Conservation (phyloP, 2,329 filamentous ascomycete species). For the Microcera coccophila region DNA sequence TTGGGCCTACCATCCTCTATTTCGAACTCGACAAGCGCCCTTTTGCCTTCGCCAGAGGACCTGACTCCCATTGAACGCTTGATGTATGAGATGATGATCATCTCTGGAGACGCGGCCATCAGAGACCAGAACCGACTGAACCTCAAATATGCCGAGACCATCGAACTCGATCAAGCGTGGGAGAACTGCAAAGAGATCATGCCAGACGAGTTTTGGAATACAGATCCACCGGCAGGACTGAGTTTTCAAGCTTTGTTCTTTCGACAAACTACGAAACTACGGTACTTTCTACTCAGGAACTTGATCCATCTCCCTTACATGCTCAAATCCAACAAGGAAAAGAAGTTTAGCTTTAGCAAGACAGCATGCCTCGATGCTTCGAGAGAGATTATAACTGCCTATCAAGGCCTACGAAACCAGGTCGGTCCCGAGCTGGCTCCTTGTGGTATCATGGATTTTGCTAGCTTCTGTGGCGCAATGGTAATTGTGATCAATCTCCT, state of each 20-base stretch:
- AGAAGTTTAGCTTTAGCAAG: slow-evolving; percentile 37
- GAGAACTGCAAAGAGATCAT: slow-evolving; percentile 30
- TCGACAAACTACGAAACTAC: slow-evolving; percentile 36
- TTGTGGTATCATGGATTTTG: slow-evolving; percentile 47
- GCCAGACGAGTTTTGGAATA: slow-evolving; percentile 10
- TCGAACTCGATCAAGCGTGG: slow-evolving; percentile 35
- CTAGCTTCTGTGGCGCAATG: slow-evolving; percentile 43
- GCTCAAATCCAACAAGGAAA: slow-evolving; percentile 35
- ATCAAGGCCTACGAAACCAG: slow-evolving; percentile 27
- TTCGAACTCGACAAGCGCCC: slow-evolving; percentile 1
- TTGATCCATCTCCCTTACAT: slow-evolving; percentile 46
- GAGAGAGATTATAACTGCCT: slow-evolving; percentile 37
- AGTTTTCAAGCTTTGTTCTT: slow-evolving; percentile 8
- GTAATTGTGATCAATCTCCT: slow-evolving; percentile 42
- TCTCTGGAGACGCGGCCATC: slow-evolving; percentile 35
- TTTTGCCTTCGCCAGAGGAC: neutral
- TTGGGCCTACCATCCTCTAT: slow-evolving; percentile 11
- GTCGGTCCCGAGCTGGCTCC: slow-evolving; percentile 5
- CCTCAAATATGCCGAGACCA: slow-evolving; percentile 33
- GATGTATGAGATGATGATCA: neutral
- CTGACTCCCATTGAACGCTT: neutral
- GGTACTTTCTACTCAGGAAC: slow-evolving; percentile 36
- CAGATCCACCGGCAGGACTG: neutral
- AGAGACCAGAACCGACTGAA: slow-evolving; percentile 6
- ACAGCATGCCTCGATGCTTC: slow-evolving; percentile 38